Percentiles rank a stretch among this genome's conserved stretches.
These are phyloP conservation scores for Debaryomyces nepalensis DNA, from an alignment of 1,139 yeast genomes.

Conservation along the genomic window DNA sequence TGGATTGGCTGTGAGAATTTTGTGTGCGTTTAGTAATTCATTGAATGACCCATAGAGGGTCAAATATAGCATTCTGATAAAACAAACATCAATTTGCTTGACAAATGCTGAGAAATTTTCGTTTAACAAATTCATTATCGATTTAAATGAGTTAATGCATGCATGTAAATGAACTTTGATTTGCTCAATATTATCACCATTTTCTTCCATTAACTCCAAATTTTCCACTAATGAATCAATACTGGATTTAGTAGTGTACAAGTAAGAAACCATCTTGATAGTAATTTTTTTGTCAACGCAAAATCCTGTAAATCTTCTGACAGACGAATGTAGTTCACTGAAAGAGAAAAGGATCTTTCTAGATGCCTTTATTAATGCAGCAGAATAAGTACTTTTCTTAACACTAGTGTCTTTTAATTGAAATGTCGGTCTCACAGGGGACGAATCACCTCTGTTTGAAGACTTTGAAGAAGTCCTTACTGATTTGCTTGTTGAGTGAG, in stretches of 20 bases:
- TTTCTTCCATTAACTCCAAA: conserved; percentile 59
- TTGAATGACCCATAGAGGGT: conserved; percentile 73
- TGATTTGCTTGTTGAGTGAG: conserved; percentile 11
- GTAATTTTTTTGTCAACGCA: conserved; percentile 67
- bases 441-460: neutral
- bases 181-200: conserved; percentile 35
- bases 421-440: neutral
- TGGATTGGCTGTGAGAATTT: conserved; percentile 47
- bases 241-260: conserved; percentile 60
- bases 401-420: neutral
- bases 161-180: conserved; percentile 36
- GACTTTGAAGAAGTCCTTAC: conserved; percentile 10
- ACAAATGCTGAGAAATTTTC: conserved; percentile 54
- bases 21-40: conserved; percentile 78
- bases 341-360: conserved; percentile 62
- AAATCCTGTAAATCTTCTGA: conserved; percentile 67
- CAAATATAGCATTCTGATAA: conserved; percentile 72
- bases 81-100: conserved; percentile 65
- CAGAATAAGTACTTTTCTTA: conserved; percentile 18
- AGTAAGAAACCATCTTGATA: conserved; percentile 57
- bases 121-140: conserved; percentile 52
- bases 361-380: conserved; percentile 52
- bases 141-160: conserved; percentile 53
- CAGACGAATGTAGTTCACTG: conserved; percentile 71
- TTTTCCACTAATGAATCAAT: conserved; percentile 64